Conservation (phyloP, 495 filamentous ascomycete genomes). For the Aspergillus conjunctus region DNA sequence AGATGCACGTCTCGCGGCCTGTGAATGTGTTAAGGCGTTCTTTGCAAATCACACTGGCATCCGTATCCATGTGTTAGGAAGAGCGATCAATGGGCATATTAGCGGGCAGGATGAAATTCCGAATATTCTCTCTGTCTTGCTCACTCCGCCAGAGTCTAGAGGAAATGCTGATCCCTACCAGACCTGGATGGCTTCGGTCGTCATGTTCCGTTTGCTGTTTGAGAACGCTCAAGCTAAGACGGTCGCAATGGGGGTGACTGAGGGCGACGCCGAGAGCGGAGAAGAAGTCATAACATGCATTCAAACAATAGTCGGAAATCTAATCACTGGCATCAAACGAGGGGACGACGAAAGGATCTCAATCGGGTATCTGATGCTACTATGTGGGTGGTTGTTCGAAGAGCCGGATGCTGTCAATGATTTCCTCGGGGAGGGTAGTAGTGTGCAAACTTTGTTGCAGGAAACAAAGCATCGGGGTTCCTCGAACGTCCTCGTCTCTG, state of each 20-base stretch:
- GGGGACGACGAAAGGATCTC: constrained; percentile 79
- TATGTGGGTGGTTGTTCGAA: constrained; percentile 93
- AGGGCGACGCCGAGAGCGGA: constrained; percentile 86
- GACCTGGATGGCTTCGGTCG: constrained; percentile 86
- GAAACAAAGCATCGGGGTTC: constrained; percentile 63
- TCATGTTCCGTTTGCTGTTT: constrained; percentile 86
- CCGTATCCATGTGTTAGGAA: constrained; percentile 76
- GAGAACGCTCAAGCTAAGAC: constrained; percentile 80
- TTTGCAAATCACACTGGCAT: constrained; percentile 78
- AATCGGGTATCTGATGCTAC: constrained; percentile 86
- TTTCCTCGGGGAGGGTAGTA: constrained; percentile 92
- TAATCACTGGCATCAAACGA: constrained; percentile 73
- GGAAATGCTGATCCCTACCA: constrained; percentile 80
- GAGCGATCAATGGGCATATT: constrained; percentile 85
- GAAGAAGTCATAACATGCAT: constrained; percentile 97
- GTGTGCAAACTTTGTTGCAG: constrained; percentile 80
- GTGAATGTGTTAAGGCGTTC: constrained; percentile 90
- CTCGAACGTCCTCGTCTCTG: constrained; percentile 68
- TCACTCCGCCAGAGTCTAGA: constrained; percentile 60
- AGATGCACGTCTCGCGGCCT: constrained; percentile 80
- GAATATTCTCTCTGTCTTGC: constrained; percentile 85
- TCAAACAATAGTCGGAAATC: constrained; percentile 78
- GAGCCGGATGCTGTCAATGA: constrained; percentile 91
- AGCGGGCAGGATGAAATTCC: constrained; percentile 79
- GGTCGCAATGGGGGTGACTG: constrained; percentile 76